Evolutionary conservation across 148 eudicot genomes (phyloP), one percentile per base, ranked within the genome.

Genomic region (Arctostaphylos glauca): DNA sequence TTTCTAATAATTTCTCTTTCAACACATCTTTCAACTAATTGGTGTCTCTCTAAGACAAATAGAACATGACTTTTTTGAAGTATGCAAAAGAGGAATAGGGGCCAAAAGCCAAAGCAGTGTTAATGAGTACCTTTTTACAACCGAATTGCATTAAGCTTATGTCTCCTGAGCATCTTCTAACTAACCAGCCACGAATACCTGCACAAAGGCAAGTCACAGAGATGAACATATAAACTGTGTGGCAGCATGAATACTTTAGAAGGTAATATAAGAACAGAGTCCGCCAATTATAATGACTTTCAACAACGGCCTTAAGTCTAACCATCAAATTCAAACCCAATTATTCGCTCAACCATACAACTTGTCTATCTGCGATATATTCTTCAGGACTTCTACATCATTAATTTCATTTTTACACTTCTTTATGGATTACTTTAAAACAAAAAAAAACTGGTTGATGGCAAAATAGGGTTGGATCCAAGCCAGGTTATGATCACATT

Each of bases 161-260:
- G 74, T 94, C 95, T 79, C 97, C 97, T 48, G 98, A 93, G 89
- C 98, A 96, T 86, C 92, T 93, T 85, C 99, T 88, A 75, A 94
- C 97, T 76, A 94, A 87, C 93, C 97, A 96, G 67, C 97, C 99
- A 41, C 99, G 98, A 81, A 93, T 87, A 80, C 86, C 99, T 96
- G 91, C 79, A 87, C 80, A 70, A 43, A 44, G 62, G 23, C 56
- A 41, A 23, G 19, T 79, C 78, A 48, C 52, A 56, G 64, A 43
- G 13, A 31, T 73, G 53, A 41, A 79, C 6, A 70, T 81, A 80
- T 25, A 80, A 50, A 50, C 49, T 46, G 60, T 18, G 21, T n/a
- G 31, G 52, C 52, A 9, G 14, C 7, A 49, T 21, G 44, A 62
- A 46, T 12, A 44, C 8, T 9, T 38, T 38, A 49, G 44, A 23